Percentiles rank a stretch among this genome's conserved stretches.
These are phyloP conservation scores for Exophiala oligosperma DNA, from an alignment of 2,329 filamentous ascomycete genomes.

Conservation along the genomic window DNA sequence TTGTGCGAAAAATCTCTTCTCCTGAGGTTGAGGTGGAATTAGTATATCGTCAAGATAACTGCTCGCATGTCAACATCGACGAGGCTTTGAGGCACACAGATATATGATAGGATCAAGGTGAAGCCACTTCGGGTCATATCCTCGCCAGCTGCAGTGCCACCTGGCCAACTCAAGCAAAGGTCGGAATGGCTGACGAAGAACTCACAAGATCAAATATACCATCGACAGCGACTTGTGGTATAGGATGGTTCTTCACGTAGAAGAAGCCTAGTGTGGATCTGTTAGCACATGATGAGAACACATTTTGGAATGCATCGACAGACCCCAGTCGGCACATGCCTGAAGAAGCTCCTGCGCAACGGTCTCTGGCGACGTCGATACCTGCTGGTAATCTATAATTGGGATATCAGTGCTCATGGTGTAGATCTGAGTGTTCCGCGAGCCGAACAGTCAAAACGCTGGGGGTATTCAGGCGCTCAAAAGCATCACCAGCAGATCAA, in stretches of 20 bases:
- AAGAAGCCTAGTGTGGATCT: slow-evolving; percentile 51
- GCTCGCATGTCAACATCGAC: too few species aligned
- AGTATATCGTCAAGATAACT: too few species aligned
- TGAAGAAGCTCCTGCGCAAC: slow-evolving; percentile 10
- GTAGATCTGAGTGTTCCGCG: too few species aligned
- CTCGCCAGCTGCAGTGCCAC: background rate
- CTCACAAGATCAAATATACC: slow-evolving; percentile 57
- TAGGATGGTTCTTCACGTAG: slow-evolving; percentile 61
- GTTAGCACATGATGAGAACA: background rate
- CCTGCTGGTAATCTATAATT: slow-evolving; percentile 13
- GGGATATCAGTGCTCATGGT: slow-evolving; percentile 10
- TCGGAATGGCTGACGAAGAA: background rate
- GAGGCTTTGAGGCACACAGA: background rate
- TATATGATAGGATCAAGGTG: too few species aligned
- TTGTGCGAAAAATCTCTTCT: slow-evolving; percentile 12
- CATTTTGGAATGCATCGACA: background rate
- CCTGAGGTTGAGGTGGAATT: background rate
- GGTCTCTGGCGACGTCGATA: slow-evolving; percentile 8
- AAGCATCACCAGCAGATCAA: background rate
- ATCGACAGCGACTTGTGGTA: slow-evolving; percentile 58
- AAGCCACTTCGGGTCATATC: too few species aligned
- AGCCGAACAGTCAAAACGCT: background rate
- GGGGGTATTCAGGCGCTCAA: background rate
- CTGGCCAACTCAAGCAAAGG: background rate
- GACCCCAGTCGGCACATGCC: slow-evolving; percentile 18